phyloP scores from a whole-genome alignment of 495 filamentous ascomycete genomes.

The Pyrenula aspistea region DNA sequence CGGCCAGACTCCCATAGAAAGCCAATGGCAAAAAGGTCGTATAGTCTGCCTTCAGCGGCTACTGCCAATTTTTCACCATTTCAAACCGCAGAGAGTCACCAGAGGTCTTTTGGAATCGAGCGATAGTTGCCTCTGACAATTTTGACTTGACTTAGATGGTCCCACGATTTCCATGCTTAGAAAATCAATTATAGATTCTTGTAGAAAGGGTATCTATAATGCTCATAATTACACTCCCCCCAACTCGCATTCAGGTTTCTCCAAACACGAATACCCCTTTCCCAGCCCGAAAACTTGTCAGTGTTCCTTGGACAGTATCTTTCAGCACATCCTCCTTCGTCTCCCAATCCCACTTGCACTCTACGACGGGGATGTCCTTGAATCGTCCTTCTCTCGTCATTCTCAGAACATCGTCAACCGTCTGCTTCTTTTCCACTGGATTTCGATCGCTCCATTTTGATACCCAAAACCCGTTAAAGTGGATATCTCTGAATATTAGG shows the following conservation, averaged over 20 bases:
- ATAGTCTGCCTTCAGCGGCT: too few relatives aligned
- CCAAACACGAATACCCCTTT: conserved; percentile 86
- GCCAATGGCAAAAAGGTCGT: too few relatives aligned
- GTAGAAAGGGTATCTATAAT: too few relatives aligned
- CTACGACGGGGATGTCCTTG: conserved; percentile 65
- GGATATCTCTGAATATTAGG: conserved; percentile 82
- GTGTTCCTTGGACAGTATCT: conserved; percentile 60
- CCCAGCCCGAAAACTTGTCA: conserved; percentile 66
- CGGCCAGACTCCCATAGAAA: too few relatives aligned
- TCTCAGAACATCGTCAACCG: conserved; percentile 68
- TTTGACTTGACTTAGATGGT: too few relatives aligned
- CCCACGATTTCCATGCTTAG: too few relatives aligned
- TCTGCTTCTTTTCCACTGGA: conserved; percentile 60
- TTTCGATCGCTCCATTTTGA: conserved; percentile 75
- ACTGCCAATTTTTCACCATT: too few relatives aligned
- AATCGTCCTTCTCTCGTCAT: conserved; percentile 65
- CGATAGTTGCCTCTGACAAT: too few relatives aligned
- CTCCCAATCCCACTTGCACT: conserved; percentile 70
- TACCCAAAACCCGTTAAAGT: conserved; percentile 90
- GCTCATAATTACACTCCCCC: too few relatives aligned
- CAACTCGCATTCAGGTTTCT: conserved; percentile 7
- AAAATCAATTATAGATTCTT: too few relatives aligned
- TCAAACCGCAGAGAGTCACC: too few relatives aligned
- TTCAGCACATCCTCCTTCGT: conserved; percentile 51
- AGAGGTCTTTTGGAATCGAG: too few relatives aligned